Evolutionary conservation across 2,329 filamentous ascomycete species (phyloP).

Genomic region (Cadophora luteo-olivacea): DNA sequence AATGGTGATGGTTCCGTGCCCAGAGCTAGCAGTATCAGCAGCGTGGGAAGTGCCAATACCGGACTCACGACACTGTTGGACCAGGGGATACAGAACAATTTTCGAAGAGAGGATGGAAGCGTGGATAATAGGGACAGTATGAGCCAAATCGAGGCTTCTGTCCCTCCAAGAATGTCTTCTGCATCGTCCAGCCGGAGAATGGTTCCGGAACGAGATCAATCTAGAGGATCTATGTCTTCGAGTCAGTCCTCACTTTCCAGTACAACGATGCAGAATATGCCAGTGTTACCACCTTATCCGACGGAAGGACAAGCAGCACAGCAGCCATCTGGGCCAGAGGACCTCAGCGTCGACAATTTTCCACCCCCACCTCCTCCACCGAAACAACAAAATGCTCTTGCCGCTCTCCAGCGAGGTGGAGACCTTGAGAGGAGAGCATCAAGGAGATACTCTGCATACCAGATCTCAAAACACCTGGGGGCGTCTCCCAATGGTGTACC

Average conservation of each 20-base stretch:
- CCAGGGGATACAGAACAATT: slow-evolving; percentile 52
- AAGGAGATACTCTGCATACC: slow-evolving; percentile 92
- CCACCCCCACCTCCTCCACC: slow-evolving; percentile 81
- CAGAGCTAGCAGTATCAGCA: slow-evolving; percentile 63
- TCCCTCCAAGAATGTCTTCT: slow-evolving; percentile 53
- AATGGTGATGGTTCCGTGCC: slow-evolving; percentile 38
- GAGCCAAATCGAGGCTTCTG: slow-evolving; percentile 44
- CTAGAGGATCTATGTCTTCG: slow-evolving; percentile 57
- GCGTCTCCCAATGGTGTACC: slow-evolving; percentile 82
- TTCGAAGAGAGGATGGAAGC: slow-evolving; percentile 32
- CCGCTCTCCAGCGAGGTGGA: slow-evolving; percentile 87
- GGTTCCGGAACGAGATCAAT: slow-evolving; percentile 55
- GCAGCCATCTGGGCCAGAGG: slow-evolving; percentile 51
- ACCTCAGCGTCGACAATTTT: slow-evolving; percentile 62
- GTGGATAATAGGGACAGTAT: slow-evolving; percentile 34
- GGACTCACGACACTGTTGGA: slow-evolving; percentile 65
- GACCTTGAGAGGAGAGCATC: slow-evolving; percentile 93
- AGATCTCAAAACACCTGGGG: slow-evolving; percentile 93
- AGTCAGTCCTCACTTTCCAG: slow-evolving; percentile 76
- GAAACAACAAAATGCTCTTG: slow-evolving; percentile 87
- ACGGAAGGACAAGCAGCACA: slow-evolving; percentile 61
- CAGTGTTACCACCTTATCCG: slow-evolving; percentile 76
- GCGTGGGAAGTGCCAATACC: slow-evolving; percentile 62
- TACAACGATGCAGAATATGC: slow-evolving; percentile 76
- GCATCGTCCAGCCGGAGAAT: slow-evolving; percentile 37